Conservation (phyloP, 164 flowering plant genomes). For the Platanus orientalis region DNA sequence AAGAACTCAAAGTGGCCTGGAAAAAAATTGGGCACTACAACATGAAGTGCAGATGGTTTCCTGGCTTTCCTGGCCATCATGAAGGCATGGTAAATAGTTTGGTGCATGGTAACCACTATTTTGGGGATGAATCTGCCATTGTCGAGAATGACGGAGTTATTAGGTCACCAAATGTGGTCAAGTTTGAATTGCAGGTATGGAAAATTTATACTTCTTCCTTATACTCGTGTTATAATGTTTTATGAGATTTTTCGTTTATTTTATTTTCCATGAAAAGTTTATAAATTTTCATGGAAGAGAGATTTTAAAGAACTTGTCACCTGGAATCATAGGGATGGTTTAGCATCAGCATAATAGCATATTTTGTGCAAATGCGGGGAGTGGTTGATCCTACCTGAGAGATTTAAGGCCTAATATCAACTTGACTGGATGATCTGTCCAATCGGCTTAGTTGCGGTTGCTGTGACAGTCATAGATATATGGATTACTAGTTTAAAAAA, state of each 20-base stretch:
- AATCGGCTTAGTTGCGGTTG: too few relatives aligned
- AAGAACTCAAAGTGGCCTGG: conserved; percentile 27
- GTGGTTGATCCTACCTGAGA: not conserved
- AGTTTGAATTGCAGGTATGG: conserved; percentile 40
- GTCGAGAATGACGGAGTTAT: not conserved
- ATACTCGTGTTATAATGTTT: not conserved
- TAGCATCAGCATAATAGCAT: not conserved
- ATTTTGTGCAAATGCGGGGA: not conserved
- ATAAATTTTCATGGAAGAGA: not conserved
- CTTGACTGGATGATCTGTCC: too few relatives aligned
- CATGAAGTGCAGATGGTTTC: conserved; percentile 28
- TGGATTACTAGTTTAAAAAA: too few relatives aligned
- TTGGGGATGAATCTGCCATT: conserved; percentile 4
- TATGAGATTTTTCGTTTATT: not conserved
- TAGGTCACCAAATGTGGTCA: conserved; percentile 17
- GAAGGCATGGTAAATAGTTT: not conserved
- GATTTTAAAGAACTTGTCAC: not conserved
- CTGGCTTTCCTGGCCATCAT: conserved; percentile 10
- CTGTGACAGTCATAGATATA: too few relatives aligned
- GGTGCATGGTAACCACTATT: not conserved
- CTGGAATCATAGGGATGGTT: not conserved
- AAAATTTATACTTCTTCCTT: not conserved
- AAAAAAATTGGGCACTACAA: conserved; percentile 29
- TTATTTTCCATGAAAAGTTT: not conserved
- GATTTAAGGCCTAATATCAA: too few relatives aligned